These are phyloP conservation scores for Pseudocercospora eumusae DNA, from an alignment of 2,329 filamentous ascomycete genomes.

Conservation along the genomic window DNA sequence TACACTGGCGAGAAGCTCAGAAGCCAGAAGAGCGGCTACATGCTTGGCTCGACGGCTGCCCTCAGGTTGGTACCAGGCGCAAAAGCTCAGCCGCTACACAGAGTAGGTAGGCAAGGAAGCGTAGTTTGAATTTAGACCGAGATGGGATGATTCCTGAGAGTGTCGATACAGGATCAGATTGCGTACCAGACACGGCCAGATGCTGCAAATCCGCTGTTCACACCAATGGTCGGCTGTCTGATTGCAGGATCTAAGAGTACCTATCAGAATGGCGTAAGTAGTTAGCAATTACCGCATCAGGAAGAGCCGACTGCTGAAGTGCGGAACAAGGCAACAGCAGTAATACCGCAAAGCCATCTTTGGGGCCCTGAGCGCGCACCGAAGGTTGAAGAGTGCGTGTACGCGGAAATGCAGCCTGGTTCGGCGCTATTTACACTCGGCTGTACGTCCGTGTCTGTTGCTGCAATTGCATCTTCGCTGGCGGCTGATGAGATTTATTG, in stretches of 20 bases:
- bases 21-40: neutral
- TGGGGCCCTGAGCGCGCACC: neutral
- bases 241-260: neutral
- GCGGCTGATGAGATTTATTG: neutral
- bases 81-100: neutral
- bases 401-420: neutral
- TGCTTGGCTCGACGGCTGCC: conserved; percentile 1
- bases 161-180: neutral
- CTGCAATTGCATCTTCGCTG: too few relatives aligned
- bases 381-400: neutral
- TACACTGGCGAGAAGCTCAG: conserved; percentile 7
- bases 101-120: neutral
- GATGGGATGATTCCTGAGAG: neutral
- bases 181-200: neutral
- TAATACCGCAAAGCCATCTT: neutral
- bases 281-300: neutral
- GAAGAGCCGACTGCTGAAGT: neutral
- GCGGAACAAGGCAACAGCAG: neutral
- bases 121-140: neutral
- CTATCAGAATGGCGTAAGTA: neutral
- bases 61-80: neutral
- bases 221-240: neutral
- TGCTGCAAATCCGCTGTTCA: neutral
- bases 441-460: neutral
- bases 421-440: neutral